phyloP scores from a whole-genome alignment of 139 green algal species.

The Chlorella sp. region DNA sequence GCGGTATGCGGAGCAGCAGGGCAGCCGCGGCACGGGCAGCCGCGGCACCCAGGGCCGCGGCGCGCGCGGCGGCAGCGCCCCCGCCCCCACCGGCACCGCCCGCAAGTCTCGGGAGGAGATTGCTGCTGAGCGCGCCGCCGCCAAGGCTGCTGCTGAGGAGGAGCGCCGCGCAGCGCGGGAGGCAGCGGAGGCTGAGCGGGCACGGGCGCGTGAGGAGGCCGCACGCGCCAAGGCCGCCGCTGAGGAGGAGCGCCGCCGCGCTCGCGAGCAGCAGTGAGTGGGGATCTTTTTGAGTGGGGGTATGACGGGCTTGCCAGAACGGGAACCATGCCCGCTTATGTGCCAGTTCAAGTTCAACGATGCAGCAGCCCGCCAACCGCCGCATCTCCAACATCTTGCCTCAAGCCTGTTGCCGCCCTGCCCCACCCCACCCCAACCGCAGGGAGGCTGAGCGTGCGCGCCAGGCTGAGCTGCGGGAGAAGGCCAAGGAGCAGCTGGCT shows the following conservation, averaged over 20 bases:
- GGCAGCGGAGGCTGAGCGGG: too few species aligned
- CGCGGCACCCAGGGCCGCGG: constrained; percentile 3
- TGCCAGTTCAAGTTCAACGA: too few species aligned
- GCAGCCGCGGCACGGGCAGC: constrained; percentile 5
- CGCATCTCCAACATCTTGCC: too few species aligned
- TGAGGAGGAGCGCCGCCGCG: constrained; percentile 11
- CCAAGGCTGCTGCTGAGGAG: constrained; percentile 7
- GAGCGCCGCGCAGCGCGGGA: constrained; percentile 16
- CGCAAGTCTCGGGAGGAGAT: constrained; percentile 32
- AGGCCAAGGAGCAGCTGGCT: not conserved
- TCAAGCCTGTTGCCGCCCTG: too few species aligned
- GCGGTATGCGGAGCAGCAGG: constrained; percentile 20
- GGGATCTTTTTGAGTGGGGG: too few species aligned
- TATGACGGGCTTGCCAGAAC: too few species aligned
- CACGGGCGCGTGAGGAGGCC: not conserved
- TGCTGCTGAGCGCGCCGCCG: constrained; percentile 19
- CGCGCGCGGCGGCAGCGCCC: not conserved
- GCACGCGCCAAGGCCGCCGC: constrained; percentile 17
- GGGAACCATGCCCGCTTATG: too few species aligned
- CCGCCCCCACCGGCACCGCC: not conserved
- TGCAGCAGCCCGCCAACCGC: too few species aligned
- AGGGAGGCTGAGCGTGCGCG: constrained; percentile 25
- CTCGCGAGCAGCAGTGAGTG: constrained; percentile 15
- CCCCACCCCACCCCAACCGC: not conserved
- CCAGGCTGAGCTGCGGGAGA: constrained; percentile 2